Evolutionary conservation across 805 yeast species (phyloP).

Genomic region (Candida nemodendra): DNA sequence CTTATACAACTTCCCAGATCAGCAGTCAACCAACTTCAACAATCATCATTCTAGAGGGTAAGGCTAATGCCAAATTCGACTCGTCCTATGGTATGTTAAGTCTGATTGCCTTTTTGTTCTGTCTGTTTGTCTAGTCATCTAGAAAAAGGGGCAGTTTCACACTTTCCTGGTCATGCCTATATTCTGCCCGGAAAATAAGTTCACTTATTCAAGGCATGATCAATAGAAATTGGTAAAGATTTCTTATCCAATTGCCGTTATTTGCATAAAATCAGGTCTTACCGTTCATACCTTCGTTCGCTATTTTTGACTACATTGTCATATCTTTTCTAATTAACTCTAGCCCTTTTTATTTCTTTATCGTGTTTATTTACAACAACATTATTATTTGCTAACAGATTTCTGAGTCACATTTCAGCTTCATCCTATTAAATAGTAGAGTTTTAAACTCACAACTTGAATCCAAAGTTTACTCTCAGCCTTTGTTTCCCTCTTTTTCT

Average conservation of each 20-base stretch:
- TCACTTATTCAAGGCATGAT: background rate
- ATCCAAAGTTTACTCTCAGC: too few species aligned
- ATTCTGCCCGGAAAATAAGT: too few species aligned
- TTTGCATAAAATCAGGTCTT: background rate
- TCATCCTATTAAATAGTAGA: too few species aligned
- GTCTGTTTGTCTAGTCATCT: background rate
- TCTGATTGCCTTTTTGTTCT: background rate
- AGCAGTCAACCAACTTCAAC: background rate
- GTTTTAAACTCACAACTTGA: too few species aligned
- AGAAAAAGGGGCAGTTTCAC: background rate
- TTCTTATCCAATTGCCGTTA: background rate
- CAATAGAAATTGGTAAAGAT: background rate
- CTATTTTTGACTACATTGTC: background rate
- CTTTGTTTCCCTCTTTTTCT: too few species aligned
- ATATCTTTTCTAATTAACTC: too few species aligned
- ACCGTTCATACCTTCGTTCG: background rate
- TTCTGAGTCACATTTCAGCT: too few species aligned
- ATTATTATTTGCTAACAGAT: too few species aligned
- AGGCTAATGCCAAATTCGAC: background rate
- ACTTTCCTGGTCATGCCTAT: background rate
- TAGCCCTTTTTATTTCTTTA: too few species aligned
- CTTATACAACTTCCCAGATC: background rate
- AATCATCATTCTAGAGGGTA: background rate
- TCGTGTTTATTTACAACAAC: too few species aligned
- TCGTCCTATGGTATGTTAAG: constrained; percentile 1